These are phyloP conservation scores for Colletotrichum australisinense DNA, from an alignment of 2,329 filamentous ascomycete species.

Conservation along the genomic window DNA sequence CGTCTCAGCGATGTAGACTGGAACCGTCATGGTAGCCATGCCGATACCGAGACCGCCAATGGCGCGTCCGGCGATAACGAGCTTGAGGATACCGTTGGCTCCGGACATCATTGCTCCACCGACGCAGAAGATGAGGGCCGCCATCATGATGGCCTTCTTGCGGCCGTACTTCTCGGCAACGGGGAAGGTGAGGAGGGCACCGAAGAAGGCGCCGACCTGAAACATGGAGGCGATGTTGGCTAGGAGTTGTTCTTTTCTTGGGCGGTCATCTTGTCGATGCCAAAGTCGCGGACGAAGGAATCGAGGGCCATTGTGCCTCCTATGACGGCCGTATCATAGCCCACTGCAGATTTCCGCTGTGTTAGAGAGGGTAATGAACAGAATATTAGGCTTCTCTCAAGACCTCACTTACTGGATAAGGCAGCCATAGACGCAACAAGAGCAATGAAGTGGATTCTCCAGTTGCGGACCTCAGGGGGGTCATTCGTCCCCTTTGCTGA, in stretches of 20 bases:
- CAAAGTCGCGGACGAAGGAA: conserved; percentile 50
- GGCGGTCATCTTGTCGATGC: conserved; percentile 41
- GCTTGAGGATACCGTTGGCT: conserved; percentile 45
- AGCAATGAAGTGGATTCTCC: no score
- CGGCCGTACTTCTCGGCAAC: conserved; percentile 60
- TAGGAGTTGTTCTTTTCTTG: conserved; percentile 46
- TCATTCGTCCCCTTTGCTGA: no score
- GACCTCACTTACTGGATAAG: no score
- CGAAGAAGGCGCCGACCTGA: conserved; percentile 46
- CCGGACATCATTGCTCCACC: conserved; percentile 49
- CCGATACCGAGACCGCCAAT: conserved; percentile 64
- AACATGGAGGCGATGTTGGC: conserved; percentile 43
- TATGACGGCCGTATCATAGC: conserved; percentile 53
- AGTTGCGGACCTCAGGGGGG: no score
- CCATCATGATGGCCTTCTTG: conserved; percentile 57
- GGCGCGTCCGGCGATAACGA: conserved; percentile 60
- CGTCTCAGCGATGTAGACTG: conserved; percentile 55
- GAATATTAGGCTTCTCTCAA: no score
- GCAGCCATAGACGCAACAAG: no score
- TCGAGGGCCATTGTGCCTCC: conserved; percentile 52
- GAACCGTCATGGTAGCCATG: conserved; percentile 59
- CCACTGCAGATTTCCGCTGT: conserved; percentile 39
- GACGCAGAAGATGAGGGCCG: conserved; percentile 53
- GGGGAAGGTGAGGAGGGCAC: conserved; percentile 54
- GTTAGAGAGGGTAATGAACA: no score